A percentile compares a stretch with the other conserved stretches of the same genome.
Conservation (phyloP, 495 filamentous ascomycete species). For the Penicillium robsamsonii region DNA sequence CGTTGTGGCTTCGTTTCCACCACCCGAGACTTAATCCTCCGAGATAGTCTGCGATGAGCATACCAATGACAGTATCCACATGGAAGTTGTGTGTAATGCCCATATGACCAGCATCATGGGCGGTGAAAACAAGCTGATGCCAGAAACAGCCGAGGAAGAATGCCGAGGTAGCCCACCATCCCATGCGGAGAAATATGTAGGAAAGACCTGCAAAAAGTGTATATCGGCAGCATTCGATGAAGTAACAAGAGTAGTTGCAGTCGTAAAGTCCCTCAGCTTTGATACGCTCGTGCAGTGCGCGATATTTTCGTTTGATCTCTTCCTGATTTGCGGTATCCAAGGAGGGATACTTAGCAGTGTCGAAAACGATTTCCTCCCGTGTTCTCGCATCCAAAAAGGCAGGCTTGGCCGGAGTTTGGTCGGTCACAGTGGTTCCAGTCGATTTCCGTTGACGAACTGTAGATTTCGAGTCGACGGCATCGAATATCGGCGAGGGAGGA, state of each 20-base stretch:
- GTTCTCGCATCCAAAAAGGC: constrained; percentile 75
- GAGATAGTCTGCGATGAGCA: constrained; percentile 85
- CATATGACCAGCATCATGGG: constrained; percentile 97
- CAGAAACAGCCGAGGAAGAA: constrained; percentile 81
- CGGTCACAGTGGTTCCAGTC: constrained; percentile 35
- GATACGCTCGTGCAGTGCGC: constrained; percentile 67
- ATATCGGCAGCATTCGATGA: constrained; percentile 74
- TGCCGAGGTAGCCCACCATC: constrained; percentile 74
- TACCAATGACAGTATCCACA: constrained; percentile 79
- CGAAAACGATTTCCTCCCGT: constrained; percentile 68
- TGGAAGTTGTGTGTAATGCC: constrained; percentile 91
- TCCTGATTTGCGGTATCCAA: constrained; percentile 74
- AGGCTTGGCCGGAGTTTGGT: constrained; percentile 39
- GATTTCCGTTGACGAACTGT: constrained; percentile 33
- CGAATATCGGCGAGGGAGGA: constrained; percentile 66
- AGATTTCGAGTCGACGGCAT: constrained; percentile 44
- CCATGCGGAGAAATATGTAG: constrained; percentile 61
- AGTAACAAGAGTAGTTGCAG: constrained; percentile 83
- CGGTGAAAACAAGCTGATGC: constrained; percentile 94
- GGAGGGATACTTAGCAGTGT: constrained; percentile 78
- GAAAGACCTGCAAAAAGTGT: constrained; percentile 61
- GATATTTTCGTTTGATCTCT: constrained; percentile 77
- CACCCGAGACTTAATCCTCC: constrained; percentile 90
- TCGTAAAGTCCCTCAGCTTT: constrained; percentile 73
- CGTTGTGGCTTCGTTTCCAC: constrained; percentile 98